Base-by-base conservation (phyloP, 768 basidiomycete genomes). In the Suillus ampliporus region DNA sequence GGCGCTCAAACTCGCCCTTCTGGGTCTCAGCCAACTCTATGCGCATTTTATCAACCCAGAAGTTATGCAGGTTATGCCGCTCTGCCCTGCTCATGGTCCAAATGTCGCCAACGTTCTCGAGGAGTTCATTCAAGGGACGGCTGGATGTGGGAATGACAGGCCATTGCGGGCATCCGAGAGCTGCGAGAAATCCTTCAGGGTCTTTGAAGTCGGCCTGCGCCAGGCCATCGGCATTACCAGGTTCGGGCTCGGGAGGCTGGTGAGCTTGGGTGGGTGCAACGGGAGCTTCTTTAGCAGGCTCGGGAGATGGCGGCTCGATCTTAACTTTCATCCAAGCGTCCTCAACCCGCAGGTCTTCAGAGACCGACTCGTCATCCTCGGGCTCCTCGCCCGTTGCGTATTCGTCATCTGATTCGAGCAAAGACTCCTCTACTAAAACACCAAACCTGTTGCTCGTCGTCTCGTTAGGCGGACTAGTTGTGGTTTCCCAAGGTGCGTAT, bases 1-100 rank as follows among this genome's bases (percentile, higher is more conserved):
- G 71, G 0, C 67, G 60, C 4, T 81, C 70, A 52, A 88, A 90
- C 21, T 86, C 82, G 6, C 69, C 64, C 11, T 69, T 64, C 41
- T 77, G 73, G 8, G 73, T 67, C 0, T 68, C 60, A 23, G 78
- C 75, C 34, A 77, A 65, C 3, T 67, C 37, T 1, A 40, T 56
- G 9, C 83, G 78, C 34, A 83, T 77, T 60, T 79, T 71, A 4
- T 78, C 73, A 9, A 77, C 74, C 89, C 87, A 91, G 52, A 74
- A 79, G 0, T 65, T 57, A 53, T 83, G 73, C 0, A 90, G 70
- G 2, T 63, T 68, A 11, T 67, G 48, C 2, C 90, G 82, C 67
- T 91, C 90, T 1, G 35, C 8, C 5, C 47, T 48, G 4, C 86
- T 86, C 80, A 89, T 80, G 0, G 64, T 56, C 90, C 89, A 91